phyloP scores from a whole-genome alignment of 352 stramenopile species.

The Globisporangium spinosum region DNA sequence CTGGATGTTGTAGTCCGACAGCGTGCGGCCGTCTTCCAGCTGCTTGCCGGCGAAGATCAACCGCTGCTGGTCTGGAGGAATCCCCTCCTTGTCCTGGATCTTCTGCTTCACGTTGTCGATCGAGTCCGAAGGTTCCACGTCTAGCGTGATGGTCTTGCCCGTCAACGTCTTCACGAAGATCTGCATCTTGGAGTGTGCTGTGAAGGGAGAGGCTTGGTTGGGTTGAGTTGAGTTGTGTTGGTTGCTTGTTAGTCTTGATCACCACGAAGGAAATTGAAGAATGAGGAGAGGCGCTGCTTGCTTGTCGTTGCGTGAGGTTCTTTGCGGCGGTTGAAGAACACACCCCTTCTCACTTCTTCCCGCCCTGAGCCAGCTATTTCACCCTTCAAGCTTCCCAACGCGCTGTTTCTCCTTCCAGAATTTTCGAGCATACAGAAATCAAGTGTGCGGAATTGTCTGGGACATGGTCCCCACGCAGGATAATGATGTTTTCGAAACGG shows the following conservation, averaged over 20 bases:
- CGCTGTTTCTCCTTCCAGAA: constrained; percentile 1
- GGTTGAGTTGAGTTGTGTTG: background rate
- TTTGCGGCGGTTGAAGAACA: background rate
- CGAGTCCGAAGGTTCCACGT: constrained; percentile 91
- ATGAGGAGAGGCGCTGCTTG: constrained; percentile 13
- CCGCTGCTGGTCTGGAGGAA: constrained; percentile 93
- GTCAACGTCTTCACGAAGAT: constrained; percentile 93
- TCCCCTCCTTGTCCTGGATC: constrained; percentile 93
- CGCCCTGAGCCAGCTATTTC: background rate
- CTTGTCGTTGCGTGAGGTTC: background rate
- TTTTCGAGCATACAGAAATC: background rate
- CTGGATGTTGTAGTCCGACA: constrained; percentile 90
- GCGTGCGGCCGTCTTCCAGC: constrained; percentile 17
- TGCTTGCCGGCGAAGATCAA: constrained; percentile 91
- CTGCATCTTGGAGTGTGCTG: constrained; percentile 52
- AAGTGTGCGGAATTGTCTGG: background rate
- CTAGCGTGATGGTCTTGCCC: constrained; percentile 90
- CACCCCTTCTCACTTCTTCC: background rate
- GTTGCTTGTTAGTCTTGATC: constrained; percentile 17
- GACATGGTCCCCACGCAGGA: background rate
- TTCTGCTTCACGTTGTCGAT: constrained; percentile 97
- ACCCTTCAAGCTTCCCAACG: background rate
- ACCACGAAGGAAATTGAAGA: constrained; percentile 21
- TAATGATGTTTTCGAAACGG: constrained; percentile 8
- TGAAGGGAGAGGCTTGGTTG: background rate